phyloP scores from a whole-genome alignment of 2,329 filamentous ascomycete genomes.

The Pezicula radicicola region DNA sequence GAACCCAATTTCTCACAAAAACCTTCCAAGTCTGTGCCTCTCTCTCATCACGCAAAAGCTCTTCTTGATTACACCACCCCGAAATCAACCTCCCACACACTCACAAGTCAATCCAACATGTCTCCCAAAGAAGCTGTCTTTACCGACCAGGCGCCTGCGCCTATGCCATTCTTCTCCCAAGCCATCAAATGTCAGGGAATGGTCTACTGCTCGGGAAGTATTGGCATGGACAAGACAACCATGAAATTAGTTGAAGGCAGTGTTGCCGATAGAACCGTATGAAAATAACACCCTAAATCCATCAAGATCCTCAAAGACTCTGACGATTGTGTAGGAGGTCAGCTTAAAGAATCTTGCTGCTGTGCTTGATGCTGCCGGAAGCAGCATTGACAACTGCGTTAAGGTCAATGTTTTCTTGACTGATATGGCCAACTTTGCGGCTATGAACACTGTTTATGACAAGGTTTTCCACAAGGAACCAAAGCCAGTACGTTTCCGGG shows the following conservation, averaged over 20 bases:
- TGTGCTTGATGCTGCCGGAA: constrained; percentile 59
- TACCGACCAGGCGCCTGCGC: constrained; percentile 39
- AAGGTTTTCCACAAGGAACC: constrained; percentile 42
- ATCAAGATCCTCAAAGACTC: neutral
- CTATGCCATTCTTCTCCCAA: constrained; percentile 56
- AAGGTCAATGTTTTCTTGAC: constrained; percentile 67
- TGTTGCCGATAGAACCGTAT: constrained; percentile 51
- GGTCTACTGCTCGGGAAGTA: constrained; percentile 67
- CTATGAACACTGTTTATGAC: constrained; percentile 54
- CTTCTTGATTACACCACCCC: neutral
- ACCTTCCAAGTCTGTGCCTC: neutral
- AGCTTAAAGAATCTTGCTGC: constrained; percentile 55
- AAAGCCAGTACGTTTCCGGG: constrained; percentile 39
- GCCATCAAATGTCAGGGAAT: constrained; percentile 61
- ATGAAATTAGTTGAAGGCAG: constrained; percentile 52
- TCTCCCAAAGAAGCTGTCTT: constrained; percentile 21
- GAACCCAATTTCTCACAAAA: no score
- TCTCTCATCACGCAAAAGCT: neutral
- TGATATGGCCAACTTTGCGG: constrained; percentile 61
- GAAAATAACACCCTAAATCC: constrained; percentile 10
- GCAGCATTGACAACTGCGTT: constrained; percentile 56
- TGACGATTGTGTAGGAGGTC: constrained; percentile 37
- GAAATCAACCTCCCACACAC: neutral
- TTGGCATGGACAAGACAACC: constrained; percentile 55
- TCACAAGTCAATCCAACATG: constrained; percentile 10